Evolutionary conservation across 768 basidiomycete genomes (phyloP).

Genomic region (Xanthoconium stramineum): DNA sequence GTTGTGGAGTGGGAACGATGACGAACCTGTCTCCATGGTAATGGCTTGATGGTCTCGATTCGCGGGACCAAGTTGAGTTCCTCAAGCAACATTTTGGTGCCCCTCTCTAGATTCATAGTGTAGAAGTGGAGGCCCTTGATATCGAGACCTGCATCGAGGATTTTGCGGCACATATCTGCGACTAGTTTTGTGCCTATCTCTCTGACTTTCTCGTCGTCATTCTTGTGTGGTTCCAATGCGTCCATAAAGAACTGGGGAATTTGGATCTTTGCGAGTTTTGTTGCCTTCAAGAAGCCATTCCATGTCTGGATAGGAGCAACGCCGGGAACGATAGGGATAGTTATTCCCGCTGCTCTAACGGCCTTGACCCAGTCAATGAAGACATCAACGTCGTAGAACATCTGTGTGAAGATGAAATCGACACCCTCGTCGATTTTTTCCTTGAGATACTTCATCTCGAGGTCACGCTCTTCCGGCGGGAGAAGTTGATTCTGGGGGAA

Average conservation of each 20-base stretch:
- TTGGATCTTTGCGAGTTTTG: slow-evolving; percentile 69
- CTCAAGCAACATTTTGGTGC: slow-evolving; percentile 91
- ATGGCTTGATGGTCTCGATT: slow-evolving; percentile 87
- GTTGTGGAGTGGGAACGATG: not conserved
- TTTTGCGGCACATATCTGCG: slow-evolving; percentile 88
- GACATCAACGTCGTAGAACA: slow-evolving; percentile 93
- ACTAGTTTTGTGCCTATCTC: slow-evolving; percentile 93
- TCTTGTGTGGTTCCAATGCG: slow-evolving; percentile 80
- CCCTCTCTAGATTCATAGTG: slow-evolving; percentile 96
- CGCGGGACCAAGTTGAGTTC: slow-evolving; percentile 86
- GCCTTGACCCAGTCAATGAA: slow-evolving; percentile 90
- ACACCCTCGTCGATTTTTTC: slow-evolving; percentile 90
- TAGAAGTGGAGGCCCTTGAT: slow-evolving; percentile 93
- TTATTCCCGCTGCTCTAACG: slow-evolving; percentile 82
- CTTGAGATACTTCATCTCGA: slow-evolving; percentile 84
- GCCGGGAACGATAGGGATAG: slow-evolving; percentile 88
- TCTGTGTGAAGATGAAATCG: slow-evolving; percentile 95
- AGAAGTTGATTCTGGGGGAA: slow-evolving; percentile 83
- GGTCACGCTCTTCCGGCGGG: slow-evolving; percentile 67
- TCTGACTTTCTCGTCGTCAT: slow-evolving; percentile 89
- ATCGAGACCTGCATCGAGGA: slow-evolving; percentile 74
- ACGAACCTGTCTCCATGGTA: slow-evolving; percentile 93
- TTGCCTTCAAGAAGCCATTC: slow-evolving; percentile 89
- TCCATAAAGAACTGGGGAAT: slow-evolving; percentile 79
- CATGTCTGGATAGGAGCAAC: slow-evolving; percentile 94